Evolutionary conservation across 257 asterid genomes (phyloP).

Genomic region (Petrea volubilis): DNA sequence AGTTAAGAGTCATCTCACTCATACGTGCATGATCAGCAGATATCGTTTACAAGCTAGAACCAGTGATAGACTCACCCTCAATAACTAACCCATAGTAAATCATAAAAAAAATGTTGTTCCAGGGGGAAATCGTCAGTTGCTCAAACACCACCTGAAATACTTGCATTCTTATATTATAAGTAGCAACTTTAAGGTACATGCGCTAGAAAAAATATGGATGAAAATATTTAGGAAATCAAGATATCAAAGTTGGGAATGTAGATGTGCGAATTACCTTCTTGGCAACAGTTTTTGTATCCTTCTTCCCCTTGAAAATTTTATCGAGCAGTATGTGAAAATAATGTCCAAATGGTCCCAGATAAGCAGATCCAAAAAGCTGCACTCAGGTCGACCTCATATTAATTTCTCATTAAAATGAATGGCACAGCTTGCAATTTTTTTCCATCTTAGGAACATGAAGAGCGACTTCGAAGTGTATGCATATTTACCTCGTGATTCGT

Average conservation of each 20-base stretch:
- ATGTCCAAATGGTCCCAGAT: conserved; percentile 91
- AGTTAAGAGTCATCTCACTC: not conserved
- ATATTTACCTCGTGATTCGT: not conserved
- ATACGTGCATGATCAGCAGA: not conserved
- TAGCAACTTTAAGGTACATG: not conserved
- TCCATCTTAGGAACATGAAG: not conserved
- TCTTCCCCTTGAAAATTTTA: conserved; percentile 85
- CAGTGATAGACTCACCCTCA: conserved; percentile 57
- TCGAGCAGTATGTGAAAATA: conserved; percentile 72
- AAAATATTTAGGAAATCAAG: not conserved
- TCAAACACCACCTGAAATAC: conserved; percentile 79
- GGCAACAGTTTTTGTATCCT: conserved; percentile 71
- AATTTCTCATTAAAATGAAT: not conserved
- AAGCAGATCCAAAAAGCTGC: conserved; percentile 81
- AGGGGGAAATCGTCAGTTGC: conserved; percentile 79
- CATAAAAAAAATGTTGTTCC: conserved; percentile 90
- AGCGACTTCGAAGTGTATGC: not conserved
- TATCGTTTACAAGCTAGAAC: not conserved
- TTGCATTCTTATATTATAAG: not conserved
- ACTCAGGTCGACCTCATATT: not conserved
- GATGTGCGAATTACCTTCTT: conserved; percentile 59
- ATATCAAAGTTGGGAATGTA: not conserved
- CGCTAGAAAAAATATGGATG: not conserved
- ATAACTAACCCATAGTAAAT: conserved; percentile 74
- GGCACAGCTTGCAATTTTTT: not conserved